Conservation (phyloP, 2,329 filamentous ascomycete species). For the Graphilbum ipis-grandicollis region DNA sequence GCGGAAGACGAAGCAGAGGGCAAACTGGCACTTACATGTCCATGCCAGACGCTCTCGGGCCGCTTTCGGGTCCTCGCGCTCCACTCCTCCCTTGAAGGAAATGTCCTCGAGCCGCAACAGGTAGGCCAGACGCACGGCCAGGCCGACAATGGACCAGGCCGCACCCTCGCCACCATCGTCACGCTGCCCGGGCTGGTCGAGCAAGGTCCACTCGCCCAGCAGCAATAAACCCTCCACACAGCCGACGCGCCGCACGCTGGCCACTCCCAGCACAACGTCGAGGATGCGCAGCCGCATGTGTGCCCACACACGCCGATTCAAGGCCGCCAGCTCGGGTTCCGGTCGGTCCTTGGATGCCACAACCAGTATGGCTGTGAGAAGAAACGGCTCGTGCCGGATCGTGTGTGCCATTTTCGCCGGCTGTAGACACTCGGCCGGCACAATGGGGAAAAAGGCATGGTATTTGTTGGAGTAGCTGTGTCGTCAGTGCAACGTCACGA, state of each 20-base stretch:
- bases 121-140: conserved; percentile 1
- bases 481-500: not conserved
- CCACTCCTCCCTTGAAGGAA: not conserved
- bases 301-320: not conserved
- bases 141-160: conserved; percentile 1
- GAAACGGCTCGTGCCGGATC: not conserved
- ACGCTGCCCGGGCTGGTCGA: not conserved
- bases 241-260: not conserved
- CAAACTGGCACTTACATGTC: not conserved
- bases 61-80: not conserved
- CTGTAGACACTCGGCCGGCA: not conserved
- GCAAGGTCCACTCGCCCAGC: not conserved
- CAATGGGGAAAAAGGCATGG: not conserved
- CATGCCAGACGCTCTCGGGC: not conserved
- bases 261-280: not conserved
- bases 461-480: not conserved
- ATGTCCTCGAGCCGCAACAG: not conserved
- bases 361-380: not conserved
- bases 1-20: too few species aligned
- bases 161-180: not conserved
- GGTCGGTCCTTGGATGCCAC: conserved; percentile 1
- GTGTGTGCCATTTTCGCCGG: not conserved
- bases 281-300: not conserved
- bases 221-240: not conserved
- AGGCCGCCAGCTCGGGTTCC: not conserved